Base-by-base conservation (phyloP, 768 basidiomycete genomes). In the Phlebiopsis flavidoalba region DNA sequence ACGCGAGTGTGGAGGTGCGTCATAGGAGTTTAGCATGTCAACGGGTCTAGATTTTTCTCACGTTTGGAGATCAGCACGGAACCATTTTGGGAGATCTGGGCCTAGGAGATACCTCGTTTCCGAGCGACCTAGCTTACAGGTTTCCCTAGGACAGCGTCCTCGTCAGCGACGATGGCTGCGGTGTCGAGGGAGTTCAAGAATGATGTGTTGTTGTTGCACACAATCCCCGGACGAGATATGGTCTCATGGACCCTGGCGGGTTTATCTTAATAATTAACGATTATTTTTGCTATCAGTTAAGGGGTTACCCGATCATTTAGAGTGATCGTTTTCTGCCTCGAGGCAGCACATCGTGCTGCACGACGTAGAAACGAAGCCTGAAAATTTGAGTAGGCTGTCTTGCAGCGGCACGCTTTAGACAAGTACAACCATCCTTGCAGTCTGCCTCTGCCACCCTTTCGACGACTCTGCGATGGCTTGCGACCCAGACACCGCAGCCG, bases 331-430 rank as follows among this genome's bases (percentile, higher is more conserved):
- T 62, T 65, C 63, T 65, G 69, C 69, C 71, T 72, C 69, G 71
- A 69, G 71, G 71, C 69, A 54, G 66, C 62, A n/a, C n/a, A 62
- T 62, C 61, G 61, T 62, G 61, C 61, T 53, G 61, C 62, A 60
- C 64, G 65, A 64, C 63, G 68, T 69, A 59, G 63, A 67, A 66
- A 68, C 64, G 67, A 67, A 69, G 69, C 67, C 58, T 46, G 63
- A 43, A n/a, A n/a, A 46, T 58, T 50, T 53, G 50, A 61, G 37
- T 62, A 58, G 57, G 61, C 66, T 65, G 53, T 55, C 57, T n/a
- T 60, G 58, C 65, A 65, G 66, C 65, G 57, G 62, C 64, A n/a
- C 67, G 62, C 57, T 45, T 62, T 53, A 55, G 59, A 61, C n/a
- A 50, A 60, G 62, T 52, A 56, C 53, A 48, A 61, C 59, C 67